Conservation (phyloP, 768 basidiomycete genomes). For the Lentinus tigrinus region DNA sequence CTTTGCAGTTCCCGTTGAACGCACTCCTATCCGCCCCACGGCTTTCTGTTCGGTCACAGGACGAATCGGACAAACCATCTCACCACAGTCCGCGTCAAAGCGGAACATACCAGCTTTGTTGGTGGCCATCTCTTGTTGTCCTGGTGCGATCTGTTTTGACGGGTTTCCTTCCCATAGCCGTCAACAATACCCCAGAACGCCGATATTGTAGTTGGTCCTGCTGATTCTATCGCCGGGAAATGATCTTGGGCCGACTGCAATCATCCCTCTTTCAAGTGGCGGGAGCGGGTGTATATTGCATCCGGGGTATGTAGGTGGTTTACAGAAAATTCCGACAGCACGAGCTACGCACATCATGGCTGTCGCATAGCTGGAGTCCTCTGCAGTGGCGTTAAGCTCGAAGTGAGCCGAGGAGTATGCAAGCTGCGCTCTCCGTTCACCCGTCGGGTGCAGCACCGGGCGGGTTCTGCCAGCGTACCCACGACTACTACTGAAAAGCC, state of each 20-base stretch:
- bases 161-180: constrained; percentile 5
- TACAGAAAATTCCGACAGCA: not conserved
- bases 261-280: not conserved
- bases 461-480: too few species aligned
- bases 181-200: not conserved
- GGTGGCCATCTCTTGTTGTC: not conserved
- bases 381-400: not conserved
- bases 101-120: constrained; percentile 10
- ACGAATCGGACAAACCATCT: constrained; percentile 9
- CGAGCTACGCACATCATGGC: too few species aligned
- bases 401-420: not conserved
- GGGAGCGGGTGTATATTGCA: not conserved
- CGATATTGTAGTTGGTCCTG: not conserved
- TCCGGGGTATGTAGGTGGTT: not conserved
- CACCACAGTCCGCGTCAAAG: not conserved
- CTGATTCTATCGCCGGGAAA: not conserved
- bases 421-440: too few species aligned
- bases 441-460: too few species aligned
- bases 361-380: too few species aligned
- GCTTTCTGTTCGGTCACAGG: constrained; percentile 5
- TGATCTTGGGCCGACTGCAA: not conserved
- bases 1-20: constrained; percentile 2
- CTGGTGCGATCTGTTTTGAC: constrained; percentile 3
- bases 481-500: too few species aligned
- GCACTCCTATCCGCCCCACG: not conserved